Base-by-base conservation (phyloP, 371 early-diverging fungal species). In the Mucor mucedo region DNA sequence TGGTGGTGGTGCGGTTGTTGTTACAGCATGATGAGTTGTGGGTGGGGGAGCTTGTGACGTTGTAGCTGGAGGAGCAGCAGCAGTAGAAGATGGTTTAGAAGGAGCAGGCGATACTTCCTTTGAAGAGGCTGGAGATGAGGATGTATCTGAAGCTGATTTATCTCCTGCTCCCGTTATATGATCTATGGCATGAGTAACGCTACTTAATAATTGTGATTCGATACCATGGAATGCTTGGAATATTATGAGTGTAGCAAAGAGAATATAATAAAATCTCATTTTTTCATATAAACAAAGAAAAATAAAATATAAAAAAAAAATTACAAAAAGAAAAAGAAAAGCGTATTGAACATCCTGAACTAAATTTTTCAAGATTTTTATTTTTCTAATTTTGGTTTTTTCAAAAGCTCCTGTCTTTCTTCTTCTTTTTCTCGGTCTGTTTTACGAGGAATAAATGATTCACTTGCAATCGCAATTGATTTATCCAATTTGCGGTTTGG, bases 401-500 rank as follows among this genome's bases (percentile, higher is more conserved):
- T 75, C 13, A 50, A 40, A 13, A 50, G 21, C 57, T 70, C 73
- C 62, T 75, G 70, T 65, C 82, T 78, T 29, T 71, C 50, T 50
- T 71, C 70, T 57, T 86, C 84, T 58, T 84, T 84, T 67, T 84
- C 81, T 50, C 84, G 84, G 66, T 87, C 87, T 39, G 83, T 83
- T 49, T 81, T 72, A 32, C 87, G 79, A 52, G 86, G 83, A 48
- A 81, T 77, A 71, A 87, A 87, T 35, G 65, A n/a, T 11, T 69
- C 62, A 38, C 79, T 78, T 21, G 66, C 61, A 10, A 41, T 7
- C 47, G 68, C 65, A 33, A 75, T 59, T 40, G 63, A 55, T 49
- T 58, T 40, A 8, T 13, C 21, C 3, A 62, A 33, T 21, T 29
- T 14, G 11, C 9, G 21, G 21, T n/a, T 38, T 11, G 10, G 21